Percentiles rank a stretch among this genome's conserved stretches.
Evolutionary conservation across 306 rosid species (phyloP).

Genomic region (Pyrus betulifolia): DNA sequence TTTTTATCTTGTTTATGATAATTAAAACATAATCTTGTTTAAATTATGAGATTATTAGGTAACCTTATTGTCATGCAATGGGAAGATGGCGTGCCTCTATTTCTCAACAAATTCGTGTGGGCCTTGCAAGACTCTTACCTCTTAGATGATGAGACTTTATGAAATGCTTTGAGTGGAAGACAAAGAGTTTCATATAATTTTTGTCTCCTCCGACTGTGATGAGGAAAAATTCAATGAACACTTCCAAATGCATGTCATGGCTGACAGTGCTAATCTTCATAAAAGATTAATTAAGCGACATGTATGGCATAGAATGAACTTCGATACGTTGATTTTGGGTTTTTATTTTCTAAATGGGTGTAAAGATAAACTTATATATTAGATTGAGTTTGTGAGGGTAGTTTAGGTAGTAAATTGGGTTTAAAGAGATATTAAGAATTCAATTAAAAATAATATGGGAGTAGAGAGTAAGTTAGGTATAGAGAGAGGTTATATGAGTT

Average conservation of each 20-base stretch:
- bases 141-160: slow-evolving; percentile 56
- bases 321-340: no score
- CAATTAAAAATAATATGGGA: no score
- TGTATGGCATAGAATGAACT: no score
- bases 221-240: slow-evolving; percentile 55
- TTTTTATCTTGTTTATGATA: neutral
- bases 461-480: no score
- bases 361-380: no score
- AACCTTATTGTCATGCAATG: slow-evolving; percentile 51
- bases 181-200: slow-evolving; percentile 53
- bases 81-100: slow-evolving; percentile 36
- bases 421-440: no score
- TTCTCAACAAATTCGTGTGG: slow-evolving; percentile 93
- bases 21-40: slow-evolving; percentile 3
- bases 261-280: no score
- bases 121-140: slow-evolving; percentile 73
- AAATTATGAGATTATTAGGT: slow-evolving; percentile 37
- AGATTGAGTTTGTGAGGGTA: no score
- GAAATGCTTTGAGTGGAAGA: slow-evolving; percentile 37
- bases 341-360: no score
- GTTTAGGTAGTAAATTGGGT: no score
- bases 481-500: no score
- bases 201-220: slow-evolving; percentile 59
- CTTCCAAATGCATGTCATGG: slow-evolving; percentile 28
- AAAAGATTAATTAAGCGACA: no score